Evolutionary conservation across 2,329 filamentous ascomycete genomes (phyloP), one percentile per base, ranked within the genome.

Genomic region (Dactylonectria macrodidyma): DNA sequence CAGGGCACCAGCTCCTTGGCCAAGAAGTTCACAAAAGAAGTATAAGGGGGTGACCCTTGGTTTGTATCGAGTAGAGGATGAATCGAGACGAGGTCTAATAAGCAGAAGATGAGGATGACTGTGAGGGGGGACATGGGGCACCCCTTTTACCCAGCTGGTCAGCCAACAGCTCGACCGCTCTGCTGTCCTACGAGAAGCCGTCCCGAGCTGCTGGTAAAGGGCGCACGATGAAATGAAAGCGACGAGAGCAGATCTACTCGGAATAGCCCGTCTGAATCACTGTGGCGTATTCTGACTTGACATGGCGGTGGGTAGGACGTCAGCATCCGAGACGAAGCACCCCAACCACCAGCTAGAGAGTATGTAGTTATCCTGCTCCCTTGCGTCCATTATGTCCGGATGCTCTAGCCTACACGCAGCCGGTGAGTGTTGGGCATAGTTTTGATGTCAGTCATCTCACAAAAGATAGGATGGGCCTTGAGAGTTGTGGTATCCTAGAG

Each of bases 101-200:
- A 52, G 16, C n/a, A 41, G 60, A n/a, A 34, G 14, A 19, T 44
- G 24, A 14, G 47, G 62, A 46, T 22, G 12, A 26, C 16, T 12
- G 12, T 34, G 48, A 57, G 56, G 41, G 41, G 26, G 62, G 62
- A 62, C 24, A 34, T 24, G n/a, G 33, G 47, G 26, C 22, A 19
- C 41, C 59, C 63, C 67, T 74, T 71, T 44, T 74, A 70, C 58
- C 47, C 48, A 65, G 55, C 24, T 52, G 48, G 50, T 63, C 19
- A 59, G 48, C 52, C 58, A 65, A 52, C 30, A 36, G 5, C 7
- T 46, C 60, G 36, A 54, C n/a, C 33, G 16, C n/a, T 47, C 14
- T 22, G n/a, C 59, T 59, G 56, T 68, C 41, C 70, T 70, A 70
- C 47, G 61, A 70, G 68, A 74, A 63, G 68, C 59, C 57, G 34